Evolutionary conservation across 2,329 filamentous ascomycete species (phyloP).

Genomic region (Penicillium sp.): DNA sequence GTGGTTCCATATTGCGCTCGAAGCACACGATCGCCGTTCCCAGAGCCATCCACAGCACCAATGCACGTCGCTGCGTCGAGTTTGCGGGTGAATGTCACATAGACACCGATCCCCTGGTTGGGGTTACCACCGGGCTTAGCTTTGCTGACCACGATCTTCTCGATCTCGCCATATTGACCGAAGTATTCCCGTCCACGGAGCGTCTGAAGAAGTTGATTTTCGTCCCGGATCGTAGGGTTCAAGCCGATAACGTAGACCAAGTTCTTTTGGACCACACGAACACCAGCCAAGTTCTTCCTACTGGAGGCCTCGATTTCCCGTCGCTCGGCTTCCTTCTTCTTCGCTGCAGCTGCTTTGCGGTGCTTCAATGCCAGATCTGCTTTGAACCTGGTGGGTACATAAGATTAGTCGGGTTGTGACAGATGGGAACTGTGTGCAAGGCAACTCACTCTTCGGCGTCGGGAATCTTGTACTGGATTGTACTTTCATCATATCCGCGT

Average conservation of each 20-base stretch:
- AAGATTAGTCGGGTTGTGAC: slow-evolving; percentile 24
- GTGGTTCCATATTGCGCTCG: slow-evolving; percentile 83
- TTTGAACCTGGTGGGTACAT: slow-evolving; percentile 45
- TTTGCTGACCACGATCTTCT: slow-evolving; percentile 98
- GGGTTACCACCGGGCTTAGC: slow-evolving; percentile 71
- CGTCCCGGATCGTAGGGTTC: slow-evolving; percentile 87
- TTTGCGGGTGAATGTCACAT: slow-evolving; percentile 95
- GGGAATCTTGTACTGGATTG: slow-evolving; percentile 94
- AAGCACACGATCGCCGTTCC: slow-evolving; percentile 83
- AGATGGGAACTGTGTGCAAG: not conserved
- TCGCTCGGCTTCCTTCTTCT: slow-evolving; percentile 94
- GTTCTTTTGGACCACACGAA: slow-evolving; percentile 97
- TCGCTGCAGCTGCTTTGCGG: slow-evolving; percentile 85
- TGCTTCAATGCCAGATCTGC: slow-evolving; percentile 66
- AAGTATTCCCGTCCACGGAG: slow-evolving; percentile 91
- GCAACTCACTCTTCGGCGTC: slow-evolving; percentile 87
- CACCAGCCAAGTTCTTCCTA: slow-evolving; percentile 91
- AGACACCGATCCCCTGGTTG: slow-evolving; percentile 89
- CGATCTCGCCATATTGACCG: slow-evolving; percentile 96
- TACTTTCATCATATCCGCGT: slow-evolving; percentile 93
- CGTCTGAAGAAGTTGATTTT: slow-evolving; percentile 81
- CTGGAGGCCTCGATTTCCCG: slow-evolving; percentile 94
- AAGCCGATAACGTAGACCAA: slow-evolving; percentile 96
- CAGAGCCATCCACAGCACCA: slow-evolving; percentile 84
- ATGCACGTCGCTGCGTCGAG: slow-evolving; percentile 90